Percentiles rank a stretch among this genome's conserved stretches.
phyloP scores from a whole-genome alignment of 108 stramenopile genomes.

The Discostella pseudostelligera region DNA sequence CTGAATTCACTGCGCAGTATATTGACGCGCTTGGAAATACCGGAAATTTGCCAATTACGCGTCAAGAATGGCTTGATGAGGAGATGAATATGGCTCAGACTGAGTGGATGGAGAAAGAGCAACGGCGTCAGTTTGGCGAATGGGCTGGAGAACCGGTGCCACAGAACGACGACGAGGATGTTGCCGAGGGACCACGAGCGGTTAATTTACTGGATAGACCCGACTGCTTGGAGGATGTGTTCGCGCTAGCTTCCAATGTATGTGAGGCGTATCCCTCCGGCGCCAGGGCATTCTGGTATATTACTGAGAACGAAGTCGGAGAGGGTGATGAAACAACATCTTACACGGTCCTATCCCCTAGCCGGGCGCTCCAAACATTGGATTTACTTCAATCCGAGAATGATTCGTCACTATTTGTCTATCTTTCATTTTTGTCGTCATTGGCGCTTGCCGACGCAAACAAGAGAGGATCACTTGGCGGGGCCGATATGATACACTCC shows the following conservation, averaged over 20 bases:
- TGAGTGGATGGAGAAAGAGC: slow-evolving; percentile 51
- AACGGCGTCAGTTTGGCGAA: slow-evolving; percentile 54
- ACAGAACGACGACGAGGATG: slow-evolving; percentile 20
- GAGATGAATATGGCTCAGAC: slow-evolving; percentile 63
- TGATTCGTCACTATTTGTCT: slow-evolving; percentile 52
- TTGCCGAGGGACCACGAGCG: slow-evolving; percentile 47
- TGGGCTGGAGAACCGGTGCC: slow-evolving; percentile 48
- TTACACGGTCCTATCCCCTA: slow-evolving; percentile 36
- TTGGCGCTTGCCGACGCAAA: slow-evolving; percentile 51
- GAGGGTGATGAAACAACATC: slow-evolving; percentile 9
- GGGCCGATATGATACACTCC: slow-evolving; percentile 54
- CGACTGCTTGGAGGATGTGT: slow-evolving; percentile 84
- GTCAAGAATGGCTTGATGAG: slow-evolving; percentile 62
- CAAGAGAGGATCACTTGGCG: slow-evolving; percentile 7
- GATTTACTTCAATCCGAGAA: slow-evolving; percentile 52
- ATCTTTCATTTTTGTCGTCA: slow-evolving; percentile 69
- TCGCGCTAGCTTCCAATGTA: slow-evolving; percentile 63
- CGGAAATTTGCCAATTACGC: slow-evolving; percentile 67
- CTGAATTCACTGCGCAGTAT: slow-evolving; percentile 66
- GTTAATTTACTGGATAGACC: slow-evolving; percentile 78
- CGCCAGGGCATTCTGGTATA: slow-evolving; percentile 63
- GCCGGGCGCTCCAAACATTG: slow-evolving; percentile 52
- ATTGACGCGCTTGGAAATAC: slow-evolving; percentile 53
- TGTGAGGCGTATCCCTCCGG: slow-evolving; percentile 60
- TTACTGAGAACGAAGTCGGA: slow-evolving; percentile 21